Percentiles rank a stretch among this genome's conserved stretches.
Conservation (phyloP, 2,329 filamentous ascomycete species). For the Talaromyces rugulosus region DNA sequence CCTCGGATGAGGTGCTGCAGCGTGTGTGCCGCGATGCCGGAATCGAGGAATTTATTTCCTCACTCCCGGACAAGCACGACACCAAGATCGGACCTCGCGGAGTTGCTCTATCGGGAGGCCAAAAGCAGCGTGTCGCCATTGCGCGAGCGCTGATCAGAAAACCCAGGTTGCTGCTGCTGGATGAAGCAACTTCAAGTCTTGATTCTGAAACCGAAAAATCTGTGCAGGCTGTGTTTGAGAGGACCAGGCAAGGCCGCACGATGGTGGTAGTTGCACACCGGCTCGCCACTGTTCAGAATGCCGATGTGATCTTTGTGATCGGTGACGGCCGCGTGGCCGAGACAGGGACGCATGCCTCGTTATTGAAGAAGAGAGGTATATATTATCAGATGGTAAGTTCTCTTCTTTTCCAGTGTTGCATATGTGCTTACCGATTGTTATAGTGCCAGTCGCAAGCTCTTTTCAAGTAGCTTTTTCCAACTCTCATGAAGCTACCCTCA, state of each 20-base stretch:
- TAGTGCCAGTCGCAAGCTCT: background rate
- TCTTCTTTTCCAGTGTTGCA: background rate
- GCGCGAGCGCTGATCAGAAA: slow-evolving; percentile 52
- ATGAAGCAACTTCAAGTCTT: slow-evolving; percentile 57
- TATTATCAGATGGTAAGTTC: slow-evolving; percentile 53
- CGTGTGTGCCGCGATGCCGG: slow-evolving; percentile 49
- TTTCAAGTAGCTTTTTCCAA: background rate
- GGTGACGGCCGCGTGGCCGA: slow-evolving; percentile 58
- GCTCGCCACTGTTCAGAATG: slow-evolving; percentile 71
- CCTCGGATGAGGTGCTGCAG: slow-evolving; percentile 51
- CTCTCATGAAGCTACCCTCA: background rate
- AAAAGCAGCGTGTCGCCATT: slow-evolving; percentile 54
- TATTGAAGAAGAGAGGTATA: slow-evolving; percentile 47
- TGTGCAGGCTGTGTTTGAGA: slow-evolving; percentile 67
- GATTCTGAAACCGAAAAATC: slow-evolving; percentile 64
- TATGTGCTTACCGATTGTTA: background rate
- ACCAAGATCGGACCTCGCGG: slow-evolving; percentile 49
- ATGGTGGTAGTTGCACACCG: slow-evolving; percentile 75
- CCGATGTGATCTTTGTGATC: slow-evolving; percentile 73
- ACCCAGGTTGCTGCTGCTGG: slow-evolving; percentile 52
- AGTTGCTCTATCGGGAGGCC: slow-evolving; percentile 49
- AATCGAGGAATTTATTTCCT: slow-evolving; percentile 51
- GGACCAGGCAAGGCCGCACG: slow-evolving; percentile 56
- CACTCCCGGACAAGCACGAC: slow-evolving; percentile 48
- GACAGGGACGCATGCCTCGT: slow-evolving; percentile 55